Conservation (phyloP, 2,329 filamentous ascomycete species). For the Fusarium coffeatum region DNA sequence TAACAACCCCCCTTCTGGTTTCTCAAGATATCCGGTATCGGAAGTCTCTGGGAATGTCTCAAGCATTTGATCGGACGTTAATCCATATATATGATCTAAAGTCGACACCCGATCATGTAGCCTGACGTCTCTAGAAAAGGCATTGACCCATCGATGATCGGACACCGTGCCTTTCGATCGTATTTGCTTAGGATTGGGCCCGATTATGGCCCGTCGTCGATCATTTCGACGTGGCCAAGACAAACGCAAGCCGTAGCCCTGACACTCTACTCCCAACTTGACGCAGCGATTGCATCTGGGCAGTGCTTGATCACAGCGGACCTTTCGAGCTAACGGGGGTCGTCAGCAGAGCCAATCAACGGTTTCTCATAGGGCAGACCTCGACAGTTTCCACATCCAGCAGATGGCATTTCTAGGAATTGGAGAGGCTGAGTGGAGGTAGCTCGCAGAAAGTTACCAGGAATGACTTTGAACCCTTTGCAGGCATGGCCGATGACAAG, state of each 20-base stretch:
- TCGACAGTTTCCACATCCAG: constrained; percentile 33
- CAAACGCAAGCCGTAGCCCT: constrained; percentile 29
- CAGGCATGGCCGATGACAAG: not conserved
- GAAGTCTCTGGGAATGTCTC: rapidly evolving
- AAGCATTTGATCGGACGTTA: not conserved
- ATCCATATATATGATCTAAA: not conserved
- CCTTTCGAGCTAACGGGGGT: constrained; percentile 23
- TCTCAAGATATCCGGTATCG: rapidly evolving
- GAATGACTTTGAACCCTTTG: not conserved
- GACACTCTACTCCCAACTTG: constrained; percentile 2
- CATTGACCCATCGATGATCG: constrained; percentile 21
- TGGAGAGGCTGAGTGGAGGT: no score
- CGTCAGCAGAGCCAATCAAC: not conserved
- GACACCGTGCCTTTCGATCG: rapidly evolving
- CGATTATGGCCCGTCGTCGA: constrained; percentile 14
- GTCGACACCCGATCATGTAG: constrained; percentile 12
- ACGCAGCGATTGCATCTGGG: constrained; percentile 28
- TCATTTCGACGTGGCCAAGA: constrained; percentile 34
- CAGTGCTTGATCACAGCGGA: constrained; percentile 30
- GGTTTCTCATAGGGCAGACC: not conserved
- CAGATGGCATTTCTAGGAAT: constrained; percentile 5
- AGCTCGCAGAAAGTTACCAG: constrained; percentile 22
- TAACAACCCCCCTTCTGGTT: rapidly evolving
- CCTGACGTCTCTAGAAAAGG: constrained; percentile 19
- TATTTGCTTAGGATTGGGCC: constrained; percentile 4